These are phyloP conservation scores for Ceratobasidium papillatum DNA, from an alignment of 1,284 basidiomycete species.

Conservation along the genomic window DNA sequence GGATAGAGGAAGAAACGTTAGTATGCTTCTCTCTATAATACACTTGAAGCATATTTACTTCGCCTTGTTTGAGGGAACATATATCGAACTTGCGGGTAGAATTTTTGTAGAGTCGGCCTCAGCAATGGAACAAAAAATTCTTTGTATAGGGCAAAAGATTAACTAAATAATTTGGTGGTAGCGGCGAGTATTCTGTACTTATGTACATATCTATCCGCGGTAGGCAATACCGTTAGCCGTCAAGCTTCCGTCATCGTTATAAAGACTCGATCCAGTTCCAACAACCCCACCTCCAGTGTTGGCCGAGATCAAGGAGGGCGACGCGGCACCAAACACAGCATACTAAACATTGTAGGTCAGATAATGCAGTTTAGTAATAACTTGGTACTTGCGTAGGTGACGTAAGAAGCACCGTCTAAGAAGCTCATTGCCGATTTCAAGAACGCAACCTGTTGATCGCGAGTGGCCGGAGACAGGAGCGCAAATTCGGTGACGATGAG, in stretches of 20 bases:
- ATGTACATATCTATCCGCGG: slow-evolving; percentile 17
- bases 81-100: too few species aligned
- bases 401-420: slow-evolving; percentile 29
- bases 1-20: too few species aligned
- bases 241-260: slow-evolving; percentile 32
- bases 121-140: neutral
- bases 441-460: slow-evolving; percentile 21
- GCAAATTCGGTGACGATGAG: slow-evolving; percentile 24
- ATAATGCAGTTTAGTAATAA: neutral
- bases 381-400: neutral
- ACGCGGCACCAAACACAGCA: slow-evolving; percentile 18
- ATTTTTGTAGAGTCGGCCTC: too few species aligned
- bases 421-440: slow-evolving; percentile 13
- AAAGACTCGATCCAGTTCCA: slow-evolving; percentile 21
- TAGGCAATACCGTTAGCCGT: slow-evolving; percentile 19
- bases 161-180: neutral
- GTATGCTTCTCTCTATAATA: too few species aligned
- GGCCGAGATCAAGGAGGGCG: slow-evolving; percentile 4
- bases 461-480: neutral
- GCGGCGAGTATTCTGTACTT: neutral
- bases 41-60: too few species aligned
- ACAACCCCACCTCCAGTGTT: slow-evolving; percentile 23
- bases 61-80: too few species aligned
- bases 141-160: neutral
- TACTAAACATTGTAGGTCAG: neutral